Conservation (phyloP, 2,329 filamentous ascomycete genomes). For the Monosporascus sp. region DNA sequence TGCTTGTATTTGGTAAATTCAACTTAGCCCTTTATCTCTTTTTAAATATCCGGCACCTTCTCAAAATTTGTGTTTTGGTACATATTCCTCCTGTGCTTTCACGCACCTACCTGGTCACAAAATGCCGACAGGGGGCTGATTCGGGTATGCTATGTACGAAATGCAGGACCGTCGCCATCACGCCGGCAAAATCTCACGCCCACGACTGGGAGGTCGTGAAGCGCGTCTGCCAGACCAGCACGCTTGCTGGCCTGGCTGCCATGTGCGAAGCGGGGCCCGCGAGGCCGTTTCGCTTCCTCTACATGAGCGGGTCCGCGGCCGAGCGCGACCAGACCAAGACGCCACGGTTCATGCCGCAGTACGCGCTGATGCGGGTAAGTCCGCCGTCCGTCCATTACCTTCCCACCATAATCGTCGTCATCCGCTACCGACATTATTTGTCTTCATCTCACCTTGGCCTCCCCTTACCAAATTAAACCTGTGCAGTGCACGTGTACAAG, state of each 20-base stretch:
- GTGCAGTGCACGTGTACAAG: too few relatives aligned
- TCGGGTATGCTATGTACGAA: too few relatives aligned
- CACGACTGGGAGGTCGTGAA: conserved; percentile 16
- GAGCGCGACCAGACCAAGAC: conserved; percentile 42
- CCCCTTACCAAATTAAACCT: background rate
- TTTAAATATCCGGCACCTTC: too few relatives aligned
- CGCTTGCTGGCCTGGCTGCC: conserved; percentile 20
- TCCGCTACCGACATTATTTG: background rate
- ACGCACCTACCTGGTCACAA: too few relatives aligned
- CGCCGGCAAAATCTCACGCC: conserved; percentile 15
- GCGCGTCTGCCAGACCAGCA: conserved; percentile 19
- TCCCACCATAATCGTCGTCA: background rate
- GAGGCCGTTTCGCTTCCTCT: conserved; percentile 28
- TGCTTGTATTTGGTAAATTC: conserved; percentile 29
- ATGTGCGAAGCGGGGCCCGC: conserved; percentile 20
- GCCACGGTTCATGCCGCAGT: conserved; percentile 33
- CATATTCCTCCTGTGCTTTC: background rate
- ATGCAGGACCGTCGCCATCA: conserved; percentile 23
- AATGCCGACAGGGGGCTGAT: too few relatives aligned
- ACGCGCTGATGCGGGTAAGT: conserved; percentile 42
- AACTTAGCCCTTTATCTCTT: too few relatives aligned
- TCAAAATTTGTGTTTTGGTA: background rate
- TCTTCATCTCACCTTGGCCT: background rate
- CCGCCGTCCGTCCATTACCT: background rate
- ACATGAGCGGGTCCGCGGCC: conserved; percentile 39